Evolutionary conservation across 2,329 filamentous ascomycete genomes (phyloP).

Genomic region (Eutypella sp.): DNA sequence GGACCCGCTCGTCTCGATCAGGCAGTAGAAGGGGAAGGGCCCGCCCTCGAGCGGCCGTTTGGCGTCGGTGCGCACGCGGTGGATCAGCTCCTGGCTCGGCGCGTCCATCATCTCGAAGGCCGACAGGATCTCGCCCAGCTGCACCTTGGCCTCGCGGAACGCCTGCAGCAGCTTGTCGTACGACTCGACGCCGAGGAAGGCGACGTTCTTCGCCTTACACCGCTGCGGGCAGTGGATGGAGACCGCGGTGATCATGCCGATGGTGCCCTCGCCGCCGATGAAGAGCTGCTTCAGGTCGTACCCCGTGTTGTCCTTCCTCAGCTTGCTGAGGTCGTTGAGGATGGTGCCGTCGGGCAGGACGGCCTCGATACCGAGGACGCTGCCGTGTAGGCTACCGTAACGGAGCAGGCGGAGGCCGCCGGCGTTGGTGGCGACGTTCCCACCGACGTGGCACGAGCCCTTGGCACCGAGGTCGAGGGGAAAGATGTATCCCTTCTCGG

Average conservation of each 20-base stretch:
- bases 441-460: constrained; percentile 92
- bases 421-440: constrained; percentile 93
- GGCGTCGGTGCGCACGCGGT: constrained; percentile 62
- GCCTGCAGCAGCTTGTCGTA: constrained; percentile 85
- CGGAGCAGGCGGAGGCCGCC: constrained; percentile 84
- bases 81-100: constrained; percentile 72
- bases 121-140: constrained; percentile 91
- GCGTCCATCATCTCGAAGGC: constrained; percentile 98
- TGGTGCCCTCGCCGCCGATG: constrained; percentile 90
- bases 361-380: constrained; percentile 84
- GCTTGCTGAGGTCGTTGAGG: constrained; percentile 77
- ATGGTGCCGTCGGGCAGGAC: constrained; percentile 92
- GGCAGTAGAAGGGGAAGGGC: constrained; percentile 82
- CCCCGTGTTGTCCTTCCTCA: constrained; percentile 98
- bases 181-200: constrained; percentile 85
- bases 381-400: constrained; percentile 93
- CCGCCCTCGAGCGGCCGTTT: constrained; percentile 77
- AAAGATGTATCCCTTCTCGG: constrained; percentile 81
- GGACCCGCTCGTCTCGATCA: constrained; percentile 93
- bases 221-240: constrained; percentile 86
- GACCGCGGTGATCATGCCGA: constrained; percentile 88
- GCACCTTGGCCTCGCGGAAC: constrained; percentile 82
- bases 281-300: constrained; percentile 78
- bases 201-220: constrained; percentile 85
- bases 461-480: constrained; percentile 97